Evolutionary conservation across 202 grass and related monocot species (phyloP).

Genomic region (Musa balbisiana): DNA sequence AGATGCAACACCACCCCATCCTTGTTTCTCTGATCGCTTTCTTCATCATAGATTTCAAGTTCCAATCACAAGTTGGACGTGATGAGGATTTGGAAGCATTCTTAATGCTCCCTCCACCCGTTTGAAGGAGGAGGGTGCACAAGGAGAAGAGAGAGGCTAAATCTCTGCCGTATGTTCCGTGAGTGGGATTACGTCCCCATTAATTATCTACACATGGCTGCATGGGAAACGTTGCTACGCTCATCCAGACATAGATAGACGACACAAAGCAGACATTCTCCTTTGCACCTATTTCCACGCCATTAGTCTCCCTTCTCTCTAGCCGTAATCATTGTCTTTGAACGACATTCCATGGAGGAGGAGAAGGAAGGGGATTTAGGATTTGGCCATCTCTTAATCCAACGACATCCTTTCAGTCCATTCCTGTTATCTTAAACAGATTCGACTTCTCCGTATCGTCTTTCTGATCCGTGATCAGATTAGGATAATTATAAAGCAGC

Average conservation of each 20-base stretch:
- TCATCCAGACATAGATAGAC: neutral
- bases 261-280: neutral
- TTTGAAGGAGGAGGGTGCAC: too few species aligned
- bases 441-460: too few species aligned
- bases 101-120: too few species aligned
- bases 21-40: too few species aligned
- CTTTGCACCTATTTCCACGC: neutral
- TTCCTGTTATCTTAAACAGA: too few species aligned
- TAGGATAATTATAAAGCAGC: neutral
- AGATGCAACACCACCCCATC: too few species aligned
- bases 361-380: too few species aligned
- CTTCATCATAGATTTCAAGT: too few species aligned
- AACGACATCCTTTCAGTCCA: too few species aligned
- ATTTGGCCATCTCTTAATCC: too few species aligned
- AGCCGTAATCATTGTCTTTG: slow-evolving; percentile 4
- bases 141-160: neutral
- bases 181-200: neutral
- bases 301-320: neutral
- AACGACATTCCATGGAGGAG: neutral
- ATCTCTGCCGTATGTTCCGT: neutral
- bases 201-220: neutral
- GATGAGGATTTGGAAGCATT: too few species aligned
- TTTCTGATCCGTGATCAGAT: neutral
- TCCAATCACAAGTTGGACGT: too few species aligned
- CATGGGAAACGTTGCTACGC: neutral